phyloP scores from a whole-genome alignment of 1,284 basidiomycete species.

The Ceratobasidium sp. region DNA sequence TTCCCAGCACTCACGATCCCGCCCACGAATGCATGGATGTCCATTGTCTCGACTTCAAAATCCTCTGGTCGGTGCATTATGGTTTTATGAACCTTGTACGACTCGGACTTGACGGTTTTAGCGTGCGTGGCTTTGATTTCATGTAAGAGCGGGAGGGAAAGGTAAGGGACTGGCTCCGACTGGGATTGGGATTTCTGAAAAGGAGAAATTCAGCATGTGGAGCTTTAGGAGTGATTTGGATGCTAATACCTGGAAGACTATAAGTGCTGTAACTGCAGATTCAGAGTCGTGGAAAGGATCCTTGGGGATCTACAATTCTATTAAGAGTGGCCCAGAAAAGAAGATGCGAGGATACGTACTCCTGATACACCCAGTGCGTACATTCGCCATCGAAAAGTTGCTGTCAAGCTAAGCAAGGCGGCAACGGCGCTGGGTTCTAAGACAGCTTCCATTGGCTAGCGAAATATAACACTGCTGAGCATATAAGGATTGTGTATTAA shows the following conservation, averaged over 20 bases:
- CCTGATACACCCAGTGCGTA: conserved; percentile 58
- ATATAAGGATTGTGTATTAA: neutral
- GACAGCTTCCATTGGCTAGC: conserved; percentile 72
- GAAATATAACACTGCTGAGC: conserved; percentile 28
- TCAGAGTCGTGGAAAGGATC: conserved; percentile 79
- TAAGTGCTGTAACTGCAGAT: conserved; percentile 61
- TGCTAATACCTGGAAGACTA: conserved; percentile 46
- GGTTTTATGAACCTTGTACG: conserved; percentile 69
- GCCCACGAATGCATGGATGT: conserved; percentile 36
- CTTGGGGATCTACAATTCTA: conserved; percentile 64
- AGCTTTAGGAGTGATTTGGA: neutral
- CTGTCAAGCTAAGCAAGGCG: conserved; percentile 72
- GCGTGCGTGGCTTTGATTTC: conserved; percentile 63
- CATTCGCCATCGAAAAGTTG: conserved; percentile 73
- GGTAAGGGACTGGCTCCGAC: conserved; percentile 16
- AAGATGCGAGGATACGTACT: neutral
- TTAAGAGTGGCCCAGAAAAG: neutral
- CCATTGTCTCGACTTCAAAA: conserved; percentile 44
- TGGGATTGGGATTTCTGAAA: conserved; percentile 33
- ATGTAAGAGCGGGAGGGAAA: conserved; percentile 57
- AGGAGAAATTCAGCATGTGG: conserved; percentile 5
- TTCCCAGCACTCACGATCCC: conserved; percentile 38
- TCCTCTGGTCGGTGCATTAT: conserved; percentile 65
- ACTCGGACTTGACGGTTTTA: conserved; percentile 63
- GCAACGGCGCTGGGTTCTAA: conserved; percentile 76